A percentile compares a stretch with the other conserved stretches of the same genome.
phyloP scores from a whole-genome alignment of 2,329 filamentous ascomycete species.

The Pseudogymnoascus sp. region DNA sequence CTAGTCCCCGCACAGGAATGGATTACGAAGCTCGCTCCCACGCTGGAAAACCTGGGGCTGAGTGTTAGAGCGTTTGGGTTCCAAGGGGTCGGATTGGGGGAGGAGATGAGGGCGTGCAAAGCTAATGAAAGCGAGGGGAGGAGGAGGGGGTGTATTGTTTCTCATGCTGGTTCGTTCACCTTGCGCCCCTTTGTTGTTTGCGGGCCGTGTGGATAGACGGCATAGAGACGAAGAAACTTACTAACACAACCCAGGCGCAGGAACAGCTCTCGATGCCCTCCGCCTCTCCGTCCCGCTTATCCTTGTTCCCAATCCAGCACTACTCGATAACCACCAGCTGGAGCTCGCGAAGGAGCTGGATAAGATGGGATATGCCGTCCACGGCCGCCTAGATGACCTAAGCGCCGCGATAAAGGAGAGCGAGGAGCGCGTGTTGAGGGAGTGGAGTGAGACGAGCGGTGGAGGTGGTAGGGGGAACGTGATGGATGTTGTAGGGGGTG shows the following conservation, averaged over 20 bases:
- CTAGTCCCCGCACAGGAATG: conserved; percentile 45
- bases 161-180: conserved; percentile 68
- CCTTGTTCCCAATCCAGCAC: conserved; percentile 75
- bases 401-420: background rate
- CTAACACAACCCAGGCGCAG: conserved; percentile 58
- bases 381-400: conserved; percentile 22
- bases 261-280: conserved; percentile 79
- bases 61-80: conserved; percentile 61
- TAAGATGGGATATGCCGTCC: conserved; percentile 65
- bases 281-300: conserved; percentile 70
- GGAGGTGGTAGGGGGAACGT: background rate
- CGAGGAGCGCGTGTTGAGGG: background rate
- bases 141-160: conserved; percentile 68
- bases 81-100: conserved; percentile 50
- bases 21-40: conserved; percentile 23
- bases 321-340: conserved; percentile 86
- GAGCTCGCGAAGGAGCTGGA: conserved; percentile 77
- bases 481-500: background rate
- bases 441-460: background rate
- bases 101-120: conserved; percentile 41
- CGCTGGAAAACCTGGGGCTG: conserved; percentile 35
- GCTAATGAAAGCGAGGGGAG: conserved; percentile 42
- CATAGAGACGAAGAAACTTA: background rate
- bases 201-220: background rate
- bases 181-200: background rate